Conservation (phyloP, 768 basidiomycete species). For the Rhizopogon rudus region DNA sequence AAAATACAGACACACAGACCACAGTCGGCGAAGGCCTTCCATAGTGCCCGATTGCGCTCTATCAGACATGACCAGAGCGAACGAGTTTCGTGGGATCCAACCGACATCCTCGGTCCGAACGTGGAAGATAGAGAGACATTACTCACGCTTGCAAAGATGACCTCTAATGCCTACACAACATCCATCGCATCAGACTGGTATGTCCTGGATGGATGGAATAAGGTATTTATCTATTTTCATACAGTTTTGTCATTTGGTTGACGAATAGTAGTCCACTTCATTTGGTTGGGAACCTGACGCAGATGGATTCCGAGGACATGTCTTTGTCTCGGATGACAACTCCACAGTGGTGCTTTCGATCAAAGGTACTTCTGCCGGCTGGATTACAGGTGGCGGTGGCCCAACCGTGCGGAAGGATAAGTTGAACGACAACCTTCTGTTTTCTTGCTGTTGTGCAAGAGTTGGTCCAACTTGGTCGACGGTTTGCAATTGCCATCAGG, state of each 20-base stretch:
- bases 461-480: constrained; percentile 94
- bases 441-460: constrained; percentile 93
- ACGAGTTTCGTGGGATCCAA: constrained; percentile 56
- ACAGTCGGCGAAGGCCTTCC: constrained; percentile 32
- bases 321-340: constrained; percentile 83
- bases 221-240: constrained; percentile 25
- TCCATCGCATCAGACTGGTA: constrained; percentile 65
- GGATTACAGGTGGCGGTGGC: constrained; percentile 68
- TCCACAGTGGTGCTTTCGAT: constrained; percentile 82
- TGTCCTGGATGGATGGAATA: constrained; percentile 60
- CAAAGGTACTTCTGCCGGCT: constrained; percentile 86
- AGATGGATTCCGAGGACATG: constrained; percentile 90
- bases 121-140: constrained; percentile 67
- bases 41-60: constrained; percentile 31
- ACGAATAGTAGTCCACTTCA: constrained; percentile 46
- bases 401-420: constrained; percentile 88
- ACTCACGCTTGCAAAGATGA: constrained; percentile 82
- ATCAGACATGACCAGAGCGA: constrained; percentile 35
- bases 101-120: constrained; percentile 66
- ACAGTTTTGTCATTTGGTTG: not conserved
- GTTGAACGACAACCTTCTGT: constrained; percentile 91
- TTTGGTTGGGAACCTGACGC: constrained; percentile 88
- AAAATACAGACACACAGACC: constrained; percentile 41
- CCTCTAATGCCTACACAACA: constrained; percentile 71
- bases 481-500: constrained; percentile 84